Conservation (phyloP, 2,329 filamentous ascomycete genomes). For the Sarocladiaceae sp. region DNA sequence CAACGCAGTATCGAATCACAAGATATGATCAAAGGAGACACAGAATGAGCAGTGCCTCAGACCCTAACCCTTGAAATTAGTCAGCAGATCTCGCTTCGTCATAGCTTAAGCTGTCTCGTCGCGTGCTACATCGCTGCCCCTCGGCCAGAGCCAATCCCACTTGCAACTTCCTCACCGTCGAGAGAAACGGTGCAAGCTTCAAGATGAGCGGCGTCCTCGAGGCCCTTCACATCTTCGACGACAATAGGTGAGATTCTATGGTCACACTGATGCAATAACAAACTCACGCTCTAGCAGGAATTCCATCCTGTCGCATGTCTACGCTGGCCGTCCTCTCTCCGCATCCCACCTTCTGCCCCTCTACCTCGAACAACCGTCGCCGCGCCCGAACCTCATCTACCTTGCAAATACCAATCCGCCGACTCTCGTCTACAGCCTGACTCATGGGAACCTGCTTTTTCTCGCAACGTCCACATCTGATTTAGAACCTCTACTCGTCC, state of each 20-base stretch:
- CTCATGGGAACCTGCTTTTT: slow-evolving; percentile 84
- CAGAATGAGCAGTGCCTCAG: no score
- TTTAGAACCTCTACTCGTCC: slow-evolving; percentile 80
- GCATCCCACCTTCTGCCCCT: slow-evolving; percentile 74
- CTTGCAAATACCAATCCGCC: slow-evolving; percentile 77
- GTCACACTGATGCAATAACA: neutral
- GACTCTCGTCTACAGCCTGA: slow-evolving; percentile 81
- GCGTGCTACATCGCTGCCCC: slow-evolving; percentile 4
- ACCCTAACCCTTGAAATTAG: no score
- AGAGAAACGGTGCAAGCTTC: slow-evolving; percentile 23
- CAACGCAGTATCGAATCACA: no score
- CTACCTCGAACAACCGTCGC: slow-evolving; percentile 77
- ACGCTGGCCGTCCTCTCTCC: slow-evolving; percentile 75
- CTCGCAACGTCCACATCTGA: slow-evolving; percentile 81
- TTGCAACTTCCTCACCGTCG: slow-evolving; percentile 7
- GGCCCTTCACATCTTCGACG: slow-evolving; percentile 95
- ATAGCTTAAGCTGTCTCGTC: slow-evolving; percentile 16
- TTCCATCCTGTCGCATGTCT: slow-evolving; percentile 83
- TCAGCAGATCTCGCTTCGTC: slow-evolving; percentile 27
- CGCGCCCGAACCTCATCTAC: slow-evolving; percentile 83
- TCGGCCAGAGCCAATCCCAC: neutral
- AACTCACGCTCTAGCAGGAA: slow-evolving; percentile 51
- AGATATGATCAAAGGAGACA: no score
- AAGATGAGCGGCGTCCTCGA: slow-evolving; percentile 82
- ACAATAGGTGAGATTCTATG: slow-evolving; percentile 68